phyloP scores from a whole-genome alignment of 495 filamentous ascomycete species.

The Entonaema liquescens region DNA sequence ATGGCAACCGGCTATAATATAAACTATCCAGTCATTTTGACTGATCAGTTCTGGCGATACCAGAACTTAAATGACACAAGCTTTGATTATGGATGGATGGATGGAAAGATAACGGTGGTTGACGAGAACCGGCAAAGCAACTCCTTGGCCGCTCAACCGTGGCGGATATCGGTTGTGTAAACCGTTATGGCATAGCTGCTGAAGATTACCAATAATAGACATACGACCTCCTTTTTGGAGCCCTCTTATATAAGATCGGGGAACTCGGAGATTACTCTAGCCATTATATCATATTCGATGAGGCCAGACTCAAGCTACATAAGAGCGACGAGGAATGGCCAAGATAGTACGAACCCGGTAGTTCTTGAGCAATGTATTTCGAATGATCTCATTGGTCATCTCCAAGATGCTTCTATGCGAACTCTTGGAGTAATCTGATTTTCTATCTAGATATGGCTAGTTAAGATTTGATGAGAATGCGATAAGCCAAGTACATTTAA shows the following conservation, averaged over 20 bases:
- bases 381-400: neutral
- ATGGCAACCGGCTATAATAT: constrained; percentile 6
- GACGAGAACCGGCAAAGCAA: neutral
- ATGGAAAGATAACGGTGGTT: neutral
- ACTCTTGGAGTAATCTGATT: neutral
- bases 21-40: constrained; percentile 5
- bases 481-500: neutral
- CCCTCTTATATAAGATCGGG: neutral
- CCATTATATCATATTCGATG: neutral
- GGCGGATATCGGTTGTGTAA: neutral
- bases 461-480: no score
- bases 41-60: neutral
- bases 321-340: neutral
- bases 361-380: constrained; percentile 3
- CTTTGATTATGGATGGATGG: constrained; percentile 1
- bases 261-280: neutral
- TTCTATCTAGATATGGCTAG: no score
- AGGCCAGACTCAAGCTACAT: neutral
- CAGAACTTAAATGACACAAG: constrained; percentile 25
- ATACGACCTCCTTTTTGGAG: neutral
- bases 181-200: neutral
- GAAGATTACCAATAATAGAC: neutral
- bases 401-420: neutral
- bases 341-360: constrained; percentile 6
- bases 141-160: neutral